Base-by-base conservation (phyloP, 768 basidiomycete species). In the Phaeotremella fagi region DNA sequence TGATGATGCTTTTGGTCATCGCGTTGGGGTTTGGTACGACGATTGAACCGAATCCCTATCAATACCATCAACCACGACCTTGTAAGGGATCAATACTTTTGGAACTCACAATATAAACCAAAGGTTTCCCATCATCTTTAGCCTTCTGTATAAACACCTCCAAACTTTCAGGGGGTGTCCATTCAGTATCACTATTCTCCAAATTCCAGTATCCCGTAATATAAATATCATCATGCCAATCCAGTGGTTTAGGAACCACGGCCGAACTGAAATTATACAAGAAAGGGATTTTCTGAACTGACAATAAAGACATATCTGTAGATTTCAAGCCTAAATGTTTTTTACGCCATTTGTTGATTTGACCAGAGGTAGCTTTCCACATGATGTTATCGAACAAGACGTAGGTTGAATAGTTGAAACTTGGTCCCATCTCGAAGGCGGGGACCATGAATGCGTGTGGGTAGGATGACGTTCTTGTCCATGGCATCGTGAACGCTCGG, bases 181-280 rank as follows among this genome's bases (percentile, higher is more conserved):
- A 86, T 7, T 76, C 76, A 6, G 76, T 69, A 50, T 85, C 84
- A 7, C 82, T 79, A 53, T 85, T 81, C 48, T 83, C 82, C 20
- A 85, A 72, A 66, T 82, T 82, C 85, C 85, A 86, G 64, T 83
- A 76, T 14, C 75, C 75, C 0, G 72, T 64, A 52, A 72, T 70
- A 2, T 46, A 42, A 31, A 78, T 82, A 4, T 79, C 77, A 57
- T 84, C 83, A 36, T 80, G 79, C 83, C 83, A 85, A 63, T 85
- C 84, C 12, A 85, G 72, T n/a, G 84, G 84, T 64, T 83, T 83
- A 1, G 83, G 82, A 1, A 85, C 84, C 14, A 85, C 82, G 26
- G 79, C 78, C 73, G 77, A 76, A n/a, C 81, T 83, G 62, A 86
- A 85, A 64, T 85, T 84, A 72, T 85, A 85, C 33, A 85, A 78